A percentile compares a stretch with the other conserved stretches of the same genome.
These are phyloP conservation scores for Trichosanthes truncata DNA, from an alignment of 306 rosid genomes.

Conservation along the genomic window DNA sequence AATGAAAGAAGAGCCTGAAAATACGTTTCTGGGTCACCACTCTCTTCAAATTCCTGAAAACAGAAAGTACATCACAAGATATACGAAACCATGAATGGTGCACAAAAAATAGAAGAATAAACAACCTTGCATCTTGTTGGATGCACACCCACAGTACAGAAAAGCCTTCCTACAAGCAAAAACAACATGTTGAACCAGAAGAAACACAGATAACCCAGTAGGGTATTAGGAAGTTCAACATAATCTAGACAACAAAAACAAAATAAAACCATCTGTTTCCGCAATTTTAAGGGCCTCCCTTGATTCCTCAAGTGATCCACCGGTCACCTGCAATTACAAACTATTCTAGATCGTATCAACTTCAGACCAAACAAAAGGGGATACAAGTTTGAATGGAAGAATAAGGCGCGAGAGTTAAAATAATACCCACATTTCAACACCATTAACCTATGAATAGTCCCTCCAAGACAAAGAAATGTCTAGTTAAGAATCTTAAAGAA, in stretches of 20 bases:
- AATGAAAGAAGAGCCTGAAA: conserved; percentile 76
- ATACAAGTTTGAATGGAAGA: neutral
- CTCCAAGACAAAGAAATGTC: neutral
- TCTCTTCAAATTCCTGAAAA: conserved; percentile 78
- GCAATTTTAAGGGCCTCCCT: conserved; percentile 86
- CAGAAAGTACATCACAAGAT: neutral
- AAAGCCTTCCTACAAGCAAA: conserved; percentile 58
- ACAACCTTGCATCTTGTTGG: conserved; percentile 95
- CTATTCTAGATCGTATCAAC: conserved; percentile 2
- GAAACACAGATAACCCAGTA: conserved; percentile 13
- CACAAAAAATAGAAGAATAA: conserved; percentile 4
- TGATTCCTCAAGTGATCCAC: conserved; percentile 94
- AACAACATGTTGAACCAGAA: conserved; percentile 17
- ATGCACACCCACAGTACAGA: conserved; percentile 95
- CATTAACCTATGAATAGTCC: neutral
- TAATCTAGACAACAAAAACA: neutral
- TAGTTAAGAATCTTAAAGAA: neutral
- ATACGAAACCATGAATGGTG: neutral
- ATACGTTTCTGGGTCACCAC: conserved; percentile 85
- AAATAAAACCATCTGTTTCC: conserved; percentile 60
- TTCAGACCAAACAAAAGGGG: neutral
- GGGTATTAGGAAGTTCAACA: neutral
- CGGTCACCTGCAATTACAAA: conserved; percentile 62
- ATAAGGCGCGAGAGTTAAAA: neutral
- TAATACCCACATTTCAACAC: neutral